Conservation (phyloP, 139 green algal species). For the Chlamydomonas sp. region DNA sequence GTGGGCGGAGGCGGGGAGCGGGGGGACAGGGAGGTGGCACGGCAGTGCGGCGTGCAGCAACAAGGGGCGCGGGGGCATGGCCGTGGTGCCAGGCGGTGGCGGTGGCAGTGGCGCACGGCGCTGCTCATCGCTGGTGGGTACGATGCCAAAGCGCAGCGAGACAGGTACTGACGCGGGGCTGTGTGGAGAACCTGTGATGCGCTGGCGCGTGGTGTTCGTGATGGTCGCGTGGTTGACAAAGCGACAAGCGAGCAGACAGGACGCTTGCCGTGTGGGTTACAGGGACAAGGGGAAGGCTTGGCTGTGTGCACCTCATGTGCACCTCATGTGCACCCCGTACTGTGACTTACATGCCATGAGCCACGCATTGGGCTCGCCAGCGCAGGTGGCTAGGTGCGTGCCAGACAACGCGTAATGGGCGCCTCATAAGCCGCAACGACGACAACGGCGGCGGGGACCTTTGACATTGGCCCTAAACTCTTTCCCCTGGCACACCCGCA, state of each 20-base stretch:
- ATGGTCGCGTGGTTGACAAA: too few relatives aligned
- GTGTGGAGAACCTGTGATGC: too few relatives aligned
- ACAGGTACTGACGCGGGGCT: background rate
- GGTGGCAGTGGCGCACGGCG: slow-evolving; percentile 24
- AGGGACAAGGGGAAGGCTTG: background rate
- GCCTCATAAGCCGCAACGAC: background rate
- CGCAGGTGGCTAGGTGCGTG: background rate
- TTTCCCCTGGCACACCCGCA: background rate
- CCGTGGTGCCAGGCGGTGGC: too few relatives aligned
- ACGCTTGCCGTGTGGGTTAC: background rate
- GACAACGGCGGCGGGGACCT: background rate
- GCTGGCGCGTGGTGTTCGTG: too few relatives aligned
- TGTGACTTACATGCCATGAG: too few relatives aligned
- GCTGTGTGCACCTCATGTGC: too few relatives aligned
- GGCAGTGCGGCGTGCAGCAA: slow-evolving; percentile 42
- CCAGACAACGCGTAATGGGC: background rate
- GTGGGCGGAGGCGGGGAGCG: too few relatives aligned
- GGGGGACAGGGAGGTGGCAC: too few relatives aligned
- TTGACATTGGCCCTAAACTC: background rate
- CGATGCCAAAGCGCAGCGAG: background rate
- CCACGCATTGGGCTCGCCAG: too few relatives aligned
- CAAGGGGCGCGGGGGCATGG: too few relatives aligned
- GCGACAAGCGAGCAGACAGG: background rate
- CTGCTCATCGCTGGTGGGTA: slow-evolving; percentile 72
- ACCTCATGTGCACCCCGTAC: too few relatives aligned